Evolutionary conservation across 2,329 filamentous ascomycete genomes (phyloP).

Genomic region (Claviceps fusiformis): DNA sequence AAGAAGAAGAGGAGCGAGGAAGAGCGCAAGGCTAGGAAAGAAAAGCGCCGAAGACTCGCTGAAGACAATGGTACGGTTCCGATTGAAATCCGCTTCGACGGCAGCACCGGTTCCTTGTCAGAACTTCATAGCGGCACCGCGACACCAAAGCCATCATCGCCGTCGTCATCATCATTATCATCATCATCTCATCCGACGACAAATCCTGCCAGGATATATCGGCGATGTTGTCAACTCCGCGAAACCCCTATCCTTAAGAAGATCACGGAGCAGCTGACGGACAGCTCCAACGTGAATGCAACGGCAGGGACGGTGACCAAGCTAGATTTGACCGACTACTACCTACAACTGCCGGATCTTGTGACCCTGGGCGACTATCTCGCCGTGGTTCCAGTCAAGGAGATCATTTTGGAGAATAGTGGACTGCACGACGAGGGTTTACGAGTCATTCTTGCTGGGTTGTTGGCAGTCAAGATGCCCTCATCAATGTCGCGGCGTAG

Average conservation of each 20-base stretch:
- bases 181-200: slow-evolving; percentile 52
- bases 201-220: slow-evolving; percentile 84
- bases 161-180: background rate
- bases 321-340: slow-evolving; percentile 73
- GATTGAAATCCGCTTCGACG: slow-evolving; percentile 65
- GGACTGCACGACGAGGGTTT: slow-evolving; percentile 78
- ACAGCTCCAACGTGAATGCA: slow-evolving; percentile 49
- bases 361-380: slow-evolving; percentile 86
- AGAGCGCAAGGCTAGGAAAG: slow-evolving; percentile 81
- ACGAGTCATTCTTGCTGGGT: slow-evolving; percentile 70
- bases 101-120: slow-evolving; percentile 46
- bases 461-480: slow-evolving; percentile 65
- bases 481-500: slow-evolving; percentile 33
- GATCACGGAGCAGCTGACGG: slow-evolving; percentile 75
- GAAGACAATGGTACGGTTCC: slow-evolving; percentile 80
- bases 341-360: slow-evolving; percentile 70
- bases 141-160: slow-evolving; percentile 15
- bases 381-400: slow-evolving; percentile 80
- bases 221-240: slow-evolving; percentile 83
- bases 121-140: slow-evolving; percentile 12
- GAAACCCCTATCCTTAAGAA: slow-evolving; percentile 88
- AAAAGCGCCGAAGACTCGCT: slow-evolving; percentile 71
- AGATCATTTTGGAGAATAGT: slow-evolving; percentile 76
- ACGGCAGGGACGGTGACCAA: slow-evolving; percentile 66
- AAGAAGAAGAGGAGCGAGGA: slow-evolving; percentile 94